Evolutionary conservation across 305 asterid genomes (phyloP).

Genomic region (Solanum chacoense): DNA sequence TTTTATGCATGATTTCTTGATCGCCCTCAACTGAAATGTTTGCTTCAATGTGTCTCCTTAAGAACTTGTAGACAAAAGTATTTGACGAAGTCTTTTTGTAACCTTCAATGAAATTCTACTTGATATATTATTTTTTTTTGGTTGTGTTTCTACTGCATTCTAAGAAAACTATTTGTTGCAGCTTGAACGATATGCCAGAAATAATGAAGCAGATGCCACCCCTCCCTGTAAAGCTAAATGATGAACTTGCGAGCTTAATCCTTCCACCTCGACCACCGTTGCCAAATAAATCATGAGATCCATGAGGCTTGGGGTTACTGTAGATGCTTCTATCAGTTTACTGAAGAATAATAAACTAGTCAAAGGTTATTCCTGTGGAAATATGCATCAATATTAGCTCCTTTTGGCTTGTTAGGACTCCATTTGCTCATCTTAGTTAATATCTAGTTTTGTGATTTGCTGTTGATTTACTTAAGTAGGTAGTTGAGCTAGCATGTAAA

Average conservation of each 20-base stretch:
- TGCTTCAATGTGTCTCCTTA: not conserved
- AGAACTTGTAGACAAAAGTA: not conserved
- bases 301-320: not conserved
- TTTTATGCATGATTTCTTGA: not conserved
- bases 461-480: not conserved
- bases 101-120: not conserved
- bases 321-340: not conserved
- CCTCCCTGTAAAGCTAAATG: slow-evolving; percentile 87
- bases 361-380: not conserved
- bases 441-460: not conserved
- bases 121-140: not conserved
- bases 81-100: not conserved
- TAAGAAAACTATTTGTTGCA: slow-evolving; percentile 17
- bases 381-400: not conserved
- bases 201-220: slow-evolving; percentile 94
- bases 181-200: slow-evolving; percentile 61
- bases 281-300: slow-evolving; percentile 40
- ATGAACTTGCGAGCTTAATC: slow-evolving; percentile 57
- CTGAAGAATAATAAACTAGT: not conserved
- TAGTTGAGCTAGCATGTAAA: not conserved
- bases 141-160: not conserved
- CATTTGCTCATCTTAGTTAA: not conserved
- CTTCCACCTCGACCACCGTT: slow-evolving; percentile 32
- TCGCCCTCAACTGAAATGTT: not conserved
- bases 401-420: not conserved